These are phyloP conservation scores for Mortierella alpina DNA, from an alignment of 192 early-diverging fungal species.

Conservation along the genomic window DNA sequence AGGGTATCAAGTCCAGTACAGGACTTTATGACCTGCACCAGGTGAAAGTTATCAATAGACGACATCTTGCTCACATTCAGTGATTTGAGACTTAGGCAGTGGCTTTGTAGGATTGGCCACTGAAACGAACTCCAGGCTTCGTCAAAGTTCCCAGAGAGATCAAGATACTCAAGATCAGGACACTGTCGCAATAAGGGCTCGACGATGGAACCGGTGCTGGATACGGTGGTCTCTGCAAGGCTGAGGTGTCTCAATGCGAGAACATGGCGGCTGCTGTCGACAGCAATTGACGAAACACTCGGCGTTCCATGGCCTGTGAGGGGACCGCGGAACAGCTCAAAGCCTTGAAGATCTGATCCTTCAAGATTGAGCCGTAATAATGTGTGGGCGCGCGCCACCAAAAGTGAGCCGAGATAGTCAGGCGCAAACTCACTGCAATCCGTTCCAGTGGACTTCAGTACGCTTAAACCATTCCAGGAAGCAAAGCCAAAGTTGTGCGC, in stretches of 20 bases:
- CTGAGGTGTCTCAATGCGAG: neutral
- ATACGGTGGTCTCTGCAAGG: neutral
- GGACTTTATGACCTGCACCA: neutral
- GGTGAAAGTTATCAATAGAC: constrained; percentile 7
- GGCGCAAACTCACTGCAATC: neutral
- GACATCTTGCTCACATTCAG: neutral
- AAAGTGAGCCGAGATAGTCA: constrained; percentile 8
- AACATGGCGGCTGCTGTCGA: neutral
- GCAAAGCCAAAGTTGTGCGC: no score
- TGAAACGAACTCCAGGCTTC: neutral
- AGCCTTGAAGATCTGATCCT: neutral
- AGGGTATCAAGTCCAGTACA: constrained; percentile 6
- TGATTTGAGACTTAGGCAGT: constrained; percentile 5
- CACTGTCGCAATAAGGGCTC: constrained; percentile 12
- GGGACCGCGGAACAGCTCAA: neutral
- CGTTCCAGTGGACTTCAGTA: no score
- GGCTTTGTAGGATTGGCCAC: constrained; percentile 1
- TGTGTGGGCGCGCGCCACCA: constrained; percentile 6
- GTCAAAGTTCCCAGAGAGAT: constrained; percentile 16
- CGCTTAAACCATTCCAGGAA: no score
- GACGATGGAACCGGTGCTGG: neutral
- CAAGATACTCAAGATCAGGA: neutral
- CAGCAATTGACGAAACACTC: neutral
- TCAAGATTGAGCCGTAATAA: neutral
- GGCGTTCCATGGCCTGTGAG: no score